phyloP scores from a whole-genome alignment of 176 grass and related monocot genomes.

The Urochloa ruziziensis region DNA sequence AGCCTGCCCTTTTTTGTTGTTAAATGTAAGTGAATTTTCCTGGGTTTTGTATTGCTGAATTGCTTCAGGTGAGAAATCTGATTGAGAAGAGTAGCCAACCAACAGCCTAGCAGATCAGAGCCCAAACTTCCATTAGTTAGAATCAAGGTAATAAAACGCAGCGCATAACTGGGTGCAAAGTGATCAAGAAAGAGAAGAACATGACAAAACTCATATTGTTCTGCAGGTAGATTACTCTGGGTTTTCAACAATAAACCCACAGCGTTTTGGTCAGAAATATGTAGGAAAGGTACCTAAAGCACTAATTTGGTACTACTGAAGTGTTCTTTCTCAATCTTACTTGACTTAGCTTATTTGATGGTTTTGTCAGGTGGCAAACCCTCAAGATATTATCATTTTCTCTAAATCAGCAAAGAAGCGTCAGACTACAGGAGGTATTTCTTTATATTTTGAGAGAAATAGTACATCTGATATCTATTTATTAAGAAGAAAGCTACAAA shows the following conservation, averaged over 20 bases:
- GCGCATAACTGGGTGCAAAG: neutral
- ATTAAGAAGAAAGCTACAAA: neutral
- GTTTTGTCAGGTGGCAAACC: slow-evolving; percentile 88
- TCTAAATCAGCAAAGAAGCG: slow-evolving; percentile 86
- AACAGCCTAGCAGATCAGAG: slow-evolving; percentile 48
- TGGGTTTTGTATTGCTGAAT: slow-evolving; percentile 13
- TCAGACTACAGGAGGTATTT: slow-evolving; percentile 68
- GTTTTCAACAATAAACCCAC: slow-evolving; percentile 95
- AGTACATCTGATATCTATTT: slow-evolving; percentile 8
- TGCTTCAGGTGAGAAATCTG: slow-evolving; percentile 74
- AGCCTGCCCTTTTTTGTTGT: neutral
- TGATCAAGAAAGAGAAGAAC: slow-evolving; percentile 4
- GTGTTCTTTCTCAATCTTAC: slow-evolving; percentile 10
- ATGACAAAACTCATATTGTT: slow-evolving; percentile 28
- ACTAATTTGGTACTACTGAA: neutral
- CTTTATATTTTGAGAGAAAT: slow-evolving; percentile 11
- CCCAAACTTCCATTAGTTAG: slow-evolving; percentile 81
- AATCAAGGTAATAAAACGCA: slow-evolving; percentile 66
- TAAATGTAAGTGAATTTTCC: neutral
- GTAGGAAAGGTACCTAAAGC: slow-evolving; percentile 76
- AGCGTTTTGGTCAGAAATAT: slow-evolving; percentile 94
- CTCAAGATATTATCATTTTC: slow-evolving; percentile 96
- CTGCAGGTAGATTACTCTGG: slow-evolving; percentile 89
- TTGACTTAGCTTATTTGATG: slow-evolving; percentile 29
- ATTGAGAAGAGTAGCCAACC: slow-evolving; percentile 77